Base-by-base conservation (phyloP, 495 filamentous ascomycete species). In the Talaromyces ruber region DNA sequence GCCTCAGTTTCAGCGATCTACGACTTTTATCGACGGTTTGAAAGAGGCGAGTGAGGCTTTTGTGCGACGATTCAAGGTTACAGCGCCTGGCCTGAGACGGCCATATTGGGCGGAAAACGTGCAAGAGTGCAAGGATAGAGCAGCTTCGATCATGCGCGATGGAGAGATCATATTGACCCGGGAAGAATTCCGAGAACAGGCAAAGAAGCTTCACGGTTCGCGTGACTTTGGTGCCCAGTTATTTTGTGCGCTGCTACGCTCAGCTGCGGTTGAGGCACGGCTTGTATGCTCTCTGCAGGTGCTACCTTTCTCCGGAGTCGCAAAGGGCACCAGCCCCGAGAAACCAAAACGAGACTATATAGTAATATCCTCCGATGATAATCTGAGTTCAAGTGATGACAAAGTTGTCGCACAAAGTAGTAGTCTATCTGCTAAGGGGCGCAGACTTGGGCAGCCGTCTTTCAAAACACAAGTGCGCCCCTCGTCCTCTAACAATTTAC, bases 261-360 rank as follows among this genome's bases (percentile, higher is more conserved):
- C 84, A 29, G 83, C 80, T 29, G 92, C 88, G 6, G 84, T 98
- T 3, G 86, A 91, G 63, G 83, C 92, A n/a, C 84, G 94, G 16
- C 81, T 99, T 2, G 89, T 97, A 1, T 98, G 93, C 73, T 99
- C 95, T 8, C 79, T 99, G 12, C 93, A 98, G 66, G 82, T 86
- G 0, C 78, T 99, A 3, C 79, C 90, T 2, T 93, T 94, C 65
- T 81, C 79, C 24, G 81, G 86, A 1, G 80, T 81, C 1, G 78
- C 81, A 0, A 88, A 84, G 63, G 73, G 80, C 6, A 65, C 67
- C 53, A 74, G 73, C 1, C 71, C 77, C 1, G 65, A 74, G 7
- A 82, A 75, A 63, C 60, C 72, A 11, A 65, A 72, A 51, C 55
- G 67, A 30, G 16, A 81, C 64, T 63, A 62, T 52, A 76, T 76